Percentiles rank a stretch among this genome's conserved stretches.
These are phyloP conservation scores for Leucocoprinus birnbaumii DNA, from an alignment of 768 basidiomycete genomes.

Conservation along the genomic window DNA sequence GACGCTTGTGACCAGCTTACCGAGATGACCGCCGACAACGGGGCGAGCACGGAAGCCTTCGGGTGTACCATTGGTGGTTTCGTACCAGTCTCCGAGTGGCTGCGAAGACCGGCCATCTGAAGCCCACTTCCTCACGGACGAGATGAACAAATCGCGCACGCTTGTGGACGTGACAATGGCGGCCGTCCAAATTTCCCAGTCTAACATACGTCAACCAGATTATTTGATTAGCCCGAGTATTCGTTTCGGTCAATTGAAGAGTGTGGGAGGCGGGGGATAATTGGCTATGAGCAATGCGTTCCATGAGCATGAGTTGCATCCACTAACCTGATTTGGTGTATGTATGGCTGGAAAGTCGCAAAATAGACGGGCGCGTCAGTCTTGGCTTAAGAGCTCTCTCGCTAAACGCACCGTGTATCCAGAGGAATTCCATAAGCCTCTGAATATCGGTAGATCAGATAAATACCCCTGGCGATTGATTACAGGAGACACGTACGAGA, in stretches of 20 bases:
- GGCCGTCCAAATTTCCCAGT: constrained; percentile 61
- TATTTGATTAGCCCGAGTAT: too few relatives aligned
- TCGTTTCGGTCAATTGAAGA: background rate
- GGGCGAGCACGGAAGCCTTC: constrained; percentile 54
- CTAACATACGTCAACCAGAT: constrained; percentile 22
- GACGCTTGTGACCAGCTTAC: constrained; percentile 23
- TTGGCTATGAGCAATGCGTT: background rate
- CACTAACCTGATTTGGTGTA: constrained; percentile 52
- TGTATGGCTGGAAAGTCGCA: constrained; percentile 34
- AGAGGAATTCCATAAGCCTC: constrained; percentile 45
- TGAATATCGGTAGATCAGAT: constrained; percentile 16
- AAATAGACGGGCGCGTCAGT: background rate
- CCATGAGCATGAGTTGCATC: background rate
- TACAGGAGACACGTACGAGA: constrained; percentile 28
- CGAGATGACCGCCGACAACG: constrained; percentile 54
- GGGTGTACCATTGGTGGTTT: constrained; percentile 44
- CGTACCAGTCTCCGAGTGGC: constrained; percentile 50
- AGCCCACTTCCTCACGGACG: constrained; percentile 46
- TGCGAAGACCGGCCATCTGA: constrained; percentile 40
- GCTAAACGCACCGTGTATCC: constrained; percentile 37
- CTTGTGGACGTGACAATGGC: constrained; percentile 44
- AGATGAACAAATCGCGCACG: constrained; percentile 48
- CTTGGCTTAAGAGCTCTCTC: background rate
- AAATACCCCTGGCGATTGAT: background rate
- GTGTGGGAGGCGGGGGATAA: background rate